Conservation (phyloP, 352 stramenopile genomes). For the Pythium aphanidermatum region DNA sequence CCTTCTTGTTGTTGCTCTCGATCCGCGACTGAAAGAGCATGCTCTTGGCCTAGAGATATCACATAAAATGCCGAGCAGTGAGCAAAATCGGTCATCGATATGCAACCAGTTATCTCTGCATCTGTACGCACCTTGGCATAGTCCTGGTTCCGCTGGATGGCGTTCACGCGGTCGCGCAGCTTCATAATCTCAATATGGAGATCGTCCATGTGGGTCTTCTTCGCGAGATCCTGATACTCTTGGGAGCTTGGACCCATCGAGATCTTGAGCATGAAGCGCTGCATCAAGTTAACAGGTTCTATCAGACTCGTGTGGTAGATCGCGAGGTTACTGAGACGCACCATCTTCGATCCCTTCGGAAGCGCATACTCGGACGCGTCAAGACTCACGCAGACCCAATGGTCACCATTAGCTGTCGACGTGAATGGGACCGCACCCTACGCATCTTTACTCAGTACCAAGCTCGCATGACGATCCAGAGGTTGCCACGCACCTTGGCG, state of each 20-base stretch:
- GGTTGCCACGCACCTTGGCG: slow-evolving; percentile 31
- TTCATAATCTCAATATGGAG: slow-evolving; percentile 78
- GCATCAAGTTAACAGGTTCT: no score
- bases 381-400: slow-evolving; percentile 72
- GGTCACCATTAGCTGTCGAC: slow-evolving; percentile 50
- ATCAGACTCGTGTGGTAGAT: not conserved
- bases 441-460: not conserved
- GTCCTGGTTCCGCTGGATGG: slow-evolving; percentile 80
- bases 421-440: slow-evolving; percentile 67
- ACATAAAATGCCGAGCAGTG: no score
- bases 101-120: not conserved
- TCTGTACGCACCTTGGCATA: slow-evolving; percentile 58
- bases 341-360: slow-evolving; percentile 56
- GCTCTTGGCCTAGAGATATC: slow-evolving; percentile 51
- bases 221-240: slow-evolving; percentile 78
- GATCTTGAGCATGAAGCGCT: slow-evolving; percentile 69
- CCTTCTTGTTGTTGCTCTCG: slow-evolving; percentile 71
- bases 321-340: slow-evolving; percentile 10
- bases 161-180: slow-evolving; percentile 65
- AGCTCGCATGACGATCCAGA: not conserved
- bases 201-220: slow-evolving; percentile 79
- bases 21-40: slow-evolving; percentile 59
- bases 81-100: no score
- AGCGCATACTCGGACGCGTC: slow-evolving; percentile 60
- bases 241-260: slow-evolving; percentile 62